Evolutionary conservation across 768 basidiomycete genomes (phyloP), one percentile per base, ranked within the genome.

Genomic region (Plicaturopsis crispa): DNA sequence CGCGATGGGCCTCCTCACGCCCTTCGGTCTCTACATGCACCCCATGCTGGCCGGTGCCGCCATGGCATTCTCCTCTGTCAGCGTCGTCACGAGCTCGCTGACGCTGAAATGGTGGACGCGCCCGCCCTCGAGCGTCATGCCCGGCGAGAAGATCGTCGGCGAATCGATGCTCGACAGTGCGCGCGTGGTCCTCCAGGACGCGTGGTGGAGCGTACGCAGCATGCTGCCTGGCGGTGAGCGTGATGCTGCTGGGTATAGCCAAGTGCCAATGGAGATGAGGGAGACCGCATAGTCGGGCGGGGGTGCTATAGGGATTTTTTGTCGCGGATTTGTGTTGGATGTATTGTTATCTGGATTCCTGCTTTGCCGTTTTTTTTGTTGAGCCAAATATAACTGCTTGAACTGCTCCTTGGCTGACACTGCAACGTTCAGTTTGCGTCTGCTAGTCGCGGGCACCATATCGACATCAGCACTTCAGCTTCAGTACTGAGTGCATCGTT

Each of bases 41-140:
- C 96, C 96, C 6, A 98, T 98, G 94, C 78, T 92, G 65, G 91
- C 96, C 1, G 94, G 90, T n/a, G 90, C 84, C 3, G 93, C 93
- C 19, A 99, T 99, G 96, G 96, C 96, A 18, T 92, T 91, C 59
- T 93, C 89, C 23, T 89, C 84, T 49, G 94, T 98, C 24, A 92
- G 88, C 48, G 96, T 99, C 36, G 94, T 99, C 12, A 78, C 76
- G 19, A 91, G 87, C 43, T 92, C 88, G 42, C 63, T 98, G 54
- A 76, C 85, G 33, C 69, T 99, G 45, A 83, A 74, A 53, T 79
- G 82, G 74, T 94, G 91, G 91, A 71, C 62, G 35, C 67, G 88
- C 22, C 89, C 89, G 2, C 51, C 47, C 50, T 69, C 65, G 21
- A 85, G 83, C 45, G 51, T 92, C 30, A 75, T 91, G 75, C 80